Base-by-base conservation (phyloP, 2,329 filamentous ascomycete species). In the Diaporthe amygdali region DNA sequence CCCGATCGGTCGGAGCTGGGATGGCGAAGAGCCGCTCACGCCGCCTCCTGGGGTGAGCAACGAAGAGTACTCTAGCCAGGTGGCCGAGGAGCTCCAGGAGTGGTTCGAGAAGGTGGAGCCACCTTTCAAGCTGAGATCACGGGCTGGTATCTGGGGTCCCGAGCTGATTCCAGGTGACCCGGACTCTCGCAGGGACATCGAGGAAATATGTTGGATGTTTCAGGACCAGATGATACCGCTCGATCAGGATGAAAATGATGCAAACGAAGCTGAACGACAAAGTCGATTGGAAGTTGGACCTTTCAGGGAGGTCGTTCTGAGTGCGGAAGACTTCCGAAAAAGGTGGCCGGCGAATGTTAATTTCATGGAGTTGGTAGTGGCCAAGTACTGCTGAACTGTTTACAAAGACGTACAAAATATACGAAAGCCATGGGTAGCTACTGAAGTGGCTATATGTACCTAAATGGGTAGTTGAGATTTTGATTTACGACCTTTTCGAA, bases 221-320 rank as follows among this genome's bases (percentile, higher is more conserved):
- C 59, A 64, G 44, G 59, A 64, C n/a, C 59, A 64, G 44, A 64
- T 64, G 59, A 49, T 64, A 3, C 59, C 59, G n/a, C 44, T 64
- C 5, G 14, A 49, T 27, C 41, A 64, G 30, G 59, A 64, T 14
- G 59, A 49, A 2, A 34, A 49, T 5, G 22, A 17, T 8, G 44
- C 59, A 5, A 25, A 7, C 12, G 59, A 64, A 27, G 30, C 27
- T 9, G 59, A 22, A 7, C 47, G 59, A 17, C 59, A 46, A 8
- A 34, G 30, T 12, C 59, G 59, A 25, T 30, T 64, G 14, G 59
- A 64, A 27, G 44, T 64, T 5, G 59, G 59, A 5, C 59, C 59
- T 12, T 64, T 64, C 20, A 37, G 59, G 46, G 59, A 64, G 25
- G 59, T 64, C 12, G 59, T 64, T 14, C 44, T 64, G 12, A 64